phyloP scores from a whole-genome alignment of 257 asterid genomes.

The Solanum tarijense region DNA sequence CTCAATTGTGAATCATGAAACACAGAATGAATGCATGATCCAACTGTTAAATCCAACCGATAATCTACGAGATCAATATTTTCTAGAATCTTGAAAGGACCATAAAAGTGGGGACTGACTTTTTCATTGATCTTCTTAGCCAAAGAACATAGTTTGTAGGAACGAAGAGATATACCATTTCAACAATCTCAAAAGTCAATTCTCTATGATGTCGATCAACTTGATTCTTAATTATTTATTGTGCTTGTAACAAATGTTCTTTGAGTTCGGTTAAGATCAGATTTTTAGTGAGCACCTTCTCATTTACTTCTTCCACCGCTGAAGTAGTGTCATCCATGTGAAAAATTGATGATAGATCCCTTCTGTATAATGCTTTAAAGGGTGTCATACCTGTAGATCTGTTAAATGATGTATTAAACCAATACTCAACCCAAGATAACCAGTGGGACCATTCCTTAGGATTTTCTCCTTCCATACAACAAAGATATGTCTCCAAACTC shows the following conservation, averaged over 20 bases:
- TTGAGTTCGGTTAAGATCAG: not conserved
- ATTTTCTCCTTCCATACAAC: no score
- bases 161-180: not conserved
- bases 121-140: not conserved
- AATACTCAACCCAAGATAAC: no score
- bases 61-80: no score
- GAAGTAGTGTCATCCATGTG: not conserved
- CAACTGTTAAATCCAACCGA: not conserved
- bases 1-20: not conserved
- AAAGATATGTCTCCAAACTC: not conserved
- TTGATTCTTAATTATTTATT: not conserved
- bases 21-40: not conserved
- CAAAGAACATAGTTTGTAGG: not conserved
- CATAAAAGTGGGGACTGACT: not conserved
- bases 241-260: not conserved
- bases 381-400: not conserved
- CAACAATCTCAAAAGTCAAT: not conserved
- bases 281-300: not conserved
- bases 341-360: not conserved
- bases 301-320: not conserved
- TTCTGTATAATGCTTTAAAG: not conserved
- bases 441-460: no score
- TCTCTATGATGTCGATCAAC: not conserved
- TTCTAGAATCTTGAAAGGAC: not conserved
- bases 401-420: not conserved